These are phyloP conservation scores for Parafenestella ontariensis DNA, from an alignment of 2,329 filamentous ascomycete genomes.

Conservation along the genomic window DNA sequence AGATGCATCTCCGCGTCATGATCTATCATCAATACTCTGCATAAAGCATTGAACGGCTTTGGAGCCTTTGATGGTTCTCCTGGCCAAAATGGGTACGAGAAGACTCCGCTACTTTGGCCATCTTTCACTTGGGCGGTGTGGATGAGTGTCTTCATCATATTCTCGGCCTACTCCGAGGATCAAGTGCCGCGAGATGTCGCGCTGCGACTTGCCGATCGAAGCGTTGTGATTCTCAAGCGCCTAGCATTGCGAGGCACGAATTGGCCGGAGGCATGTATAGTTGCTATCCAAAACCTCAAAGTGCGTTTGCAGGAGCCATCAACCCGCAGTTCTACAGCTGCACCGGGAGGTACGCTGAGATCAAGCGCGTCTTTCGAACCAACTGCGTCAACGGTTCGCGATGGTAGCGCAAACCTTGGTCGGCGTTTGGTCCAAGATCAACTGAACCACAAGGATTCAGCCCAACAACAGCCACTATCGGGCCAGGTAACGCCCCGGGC, in stretches of 20 bases:
- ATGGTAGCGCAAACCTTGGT: no score
- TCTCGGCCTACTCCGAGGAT: conserved; percentile 28
- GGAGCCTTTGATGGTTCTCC: conserved; percentile 33
- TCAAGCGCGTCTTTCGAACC: neutral
- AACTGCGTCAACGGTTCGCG: neutral
- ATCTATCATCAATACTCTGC: conserved; percentile 32
- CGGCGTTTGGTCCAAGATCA: no score
- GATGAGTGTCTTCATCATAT: conserved; percentile 34
- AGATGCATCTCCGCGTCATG: conserved; percentile 33
- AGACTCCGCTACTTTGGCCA: conserved; percentile 30
- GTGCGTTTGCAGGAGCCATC: conserved; percentile 18
- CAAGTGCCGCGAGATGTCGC: conserved; percentile 28
- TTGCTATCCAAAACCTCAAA: conserved; percentile 29
- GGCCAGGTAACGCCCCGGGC: no score
- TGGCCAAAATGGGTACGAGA: conserved; percentile 28
- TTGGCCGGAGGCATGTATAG: conserved; percentile 35
- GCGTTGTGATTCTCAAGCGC: conserved; percentile 28
- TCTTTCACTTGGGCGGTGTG: conserved; percentile 37
- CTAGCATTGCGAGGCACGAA: conserved; percentile 31
- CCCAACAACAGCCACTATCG: no score
- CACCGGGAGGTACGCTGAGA: neutral
- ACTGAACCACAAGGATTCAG: no score
- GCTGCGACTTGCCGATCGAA: conserved; percentile 20
- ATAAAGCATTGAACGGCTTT: conserved; percentile 30
- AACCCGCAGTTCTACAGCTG: conserved; percentile 11